Base-by-base conservation (phyloP, 495 filamentous ascomycete species). In the Talaromyces proteolyticus region DNA sequence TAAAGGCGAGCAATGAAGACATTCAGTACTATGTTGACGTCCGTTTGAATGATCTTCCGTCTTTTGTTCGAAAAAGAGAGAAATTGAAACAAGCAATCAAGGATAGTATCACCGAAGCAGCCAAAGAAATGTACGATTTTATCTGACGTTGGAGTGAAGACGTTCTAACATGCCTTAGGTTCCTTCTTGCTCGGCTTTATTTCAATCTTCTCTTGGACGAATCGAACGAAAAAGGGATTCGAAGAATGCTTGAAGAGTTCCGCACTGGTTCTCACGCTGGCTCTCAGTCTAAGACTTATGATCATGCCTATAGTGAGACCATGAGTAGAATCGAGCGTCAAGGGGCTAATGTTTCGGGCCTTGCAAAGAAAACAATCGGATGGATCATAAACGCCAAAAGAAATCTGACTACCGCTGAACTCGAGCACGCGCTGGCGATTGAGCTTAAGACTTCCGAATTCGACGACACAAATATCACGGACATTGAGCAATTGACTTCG, bases 341-440 rank as follows among this genome's bases (percentile, higher is more conserved):
- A 38, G n/a, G 3, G 7, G 11, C 18, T 3, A 19, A 26, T 11
- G 11, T 23, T 11, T 6, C 19, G 24, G 22, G 19, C 11, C 25
- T 50, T 38, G 52, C 52, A 20, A 50, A 41, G 22, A n/a, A 19
- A 14, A 18, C 42, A 3, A 20, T 54, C 2, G 42, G 37, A 4
- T 54, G 52, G 52, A 18, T 54, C 6, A 34, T 38, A 7, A 39
- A 3, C 29, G 47, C 65, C 63, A 42, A 73, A 61, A 55, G 72
- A 47, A 64, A 62, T 4, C 53, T 85, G 1, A 65, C 58, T 6
- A 55, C 55, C 3, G 1, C 42, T 8, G 75, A 83, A 50, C 57
- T 85, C 4, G 65, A 65, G 19, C 62, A 75, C 57, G 77, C 76
- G 0, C 55, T 82, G 20, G 74, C 71, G 0, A 59, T 79, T 1